Conservation (phyloP, 768 basidiomycete species). For the Mrakia hoshinonis region DNA sequence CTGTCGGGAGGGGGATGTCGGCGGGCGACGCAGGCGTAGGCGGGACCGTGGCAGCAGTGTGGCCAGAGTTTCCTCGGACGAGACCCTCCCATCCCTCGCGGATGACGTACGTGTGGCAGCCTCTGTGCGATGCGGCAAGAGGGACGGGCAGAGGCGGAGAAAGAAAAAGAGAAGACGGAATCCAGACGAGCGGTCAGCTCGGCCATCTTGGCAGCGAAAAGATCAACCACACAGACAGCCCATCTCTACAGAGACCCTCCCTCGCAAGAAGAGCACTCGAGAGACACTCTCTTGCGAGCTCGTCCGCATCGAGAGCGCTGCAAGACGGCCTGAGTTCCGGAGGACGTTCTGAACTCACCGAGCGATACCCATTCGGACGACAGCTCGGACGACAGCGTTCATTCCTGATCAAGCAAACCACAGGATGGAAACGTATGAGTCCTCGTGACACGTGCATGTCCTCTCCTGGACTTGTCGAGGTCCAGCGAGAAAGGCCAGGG, state of each 20-base stretch:
- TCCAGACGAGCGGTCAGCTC: background rate
- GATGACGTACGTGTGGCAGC: slow-evolving; percentile 90
- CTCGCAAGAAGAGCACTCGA: background rate
- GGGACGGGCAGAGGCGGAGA: background rate
- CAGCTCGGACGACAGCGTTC: slow-evolving; percentile 88
- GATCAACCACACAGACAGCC: too few relatives aligned
- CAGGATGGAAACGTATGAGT: background rate
- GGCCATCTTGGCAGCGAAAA: background rate
- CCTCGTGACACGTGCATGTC: too few relatives aligned
- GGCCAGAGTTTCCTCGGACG: slow-evolving; percentile 70
- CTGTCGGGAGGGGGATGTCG: slow-evolving; percentile 28
- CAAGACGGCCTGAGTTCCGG: too few relatives aligned
- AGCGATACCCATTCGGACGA: slow-evolving; percentile 85
- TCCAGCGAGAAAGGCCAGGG: too few relatives aligned
- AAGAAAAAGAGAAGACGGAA: slow-evolving; percentile 9
- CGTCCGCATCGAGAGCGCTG: too few relatives aligned
- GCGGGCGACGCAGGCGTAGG: slow-evolving; percentile 31
- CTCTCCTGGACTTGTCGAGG: too few relatives aligned
- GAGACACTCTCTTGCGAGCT: too few relatives aligned
- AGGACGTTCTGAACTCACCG: too few relatives aligned
- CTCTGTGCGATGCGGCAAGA: slow-evolving; percentile 57
- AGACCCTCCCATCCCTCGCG: slow-evolving; percentile 98
- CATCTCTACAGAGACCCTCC: too few relatives aligned
- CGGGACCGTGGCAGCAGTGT: slow-evolving; percentile 31
- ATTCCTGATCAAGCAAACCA: slow-evolving; percentile 41